Evolutionary conservation across 768 basidiomycete genomes (phyloP), one percentile per base, ranked within the genome.

Genomic region (Asterophora lycoperdoides): DNA sequence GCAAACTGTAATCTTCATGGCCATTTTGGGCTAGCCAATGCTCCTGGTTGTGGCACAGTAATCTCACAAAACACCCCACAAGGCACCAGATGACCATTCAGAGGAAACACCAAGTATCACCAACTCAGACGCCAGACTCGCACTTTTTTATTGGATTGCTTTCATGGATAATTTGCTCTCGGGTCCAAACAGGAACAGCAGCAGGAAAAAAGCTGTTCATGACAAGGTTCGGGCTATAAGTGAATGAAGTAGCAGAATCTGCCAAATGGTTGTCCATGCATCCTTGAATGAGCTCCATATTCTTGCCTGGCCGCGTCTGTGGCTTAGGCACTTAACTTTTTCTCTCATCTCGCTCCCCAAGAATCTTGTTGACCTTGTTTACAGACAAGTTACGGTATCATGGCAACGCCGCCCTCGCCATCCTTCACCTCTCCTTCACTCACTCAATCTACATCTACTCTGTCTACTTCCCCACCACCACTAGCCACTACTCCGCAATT

Each of bases 401-500:
- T 56, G 20, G 61, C 64, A 33, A 60, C 66, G 0, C 60, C 66
- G 33, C 57, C 67, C 13, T 70, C 71, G 14, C 68, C 71, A 19
- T 60, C 63, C 15, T 60, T 63, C 43, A 68, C 69, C 3, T 69
- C 70, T 18, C 72, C 73, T 34, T 64, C 67, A 14, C 61, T 72
- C 28, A 69, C 70, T 7, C 71, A 72, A 47, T 73, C 73, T n/a
- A 60, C 65, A 47, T 69, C 68, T 17, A 66, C 64, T 19, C 68
- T 68, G 11, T 73, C 75, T 5, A 68, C 64, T 26, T 74, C 75
- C 11, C 72, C 73, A 0, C 67, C 70, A 2, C 63, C 66, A 18
- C 75, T 73, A 5, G 58, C 59, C 4, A 78, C 78, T 0, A 75
- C 76, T 2, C 70, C 71, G n/a, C 70, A 65, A 3, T 58, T 66